Evolutionary conservation across 129 eudicot species (phyloP).

Genomic region (Pseudognaphalium luteoalbum): DNA sequence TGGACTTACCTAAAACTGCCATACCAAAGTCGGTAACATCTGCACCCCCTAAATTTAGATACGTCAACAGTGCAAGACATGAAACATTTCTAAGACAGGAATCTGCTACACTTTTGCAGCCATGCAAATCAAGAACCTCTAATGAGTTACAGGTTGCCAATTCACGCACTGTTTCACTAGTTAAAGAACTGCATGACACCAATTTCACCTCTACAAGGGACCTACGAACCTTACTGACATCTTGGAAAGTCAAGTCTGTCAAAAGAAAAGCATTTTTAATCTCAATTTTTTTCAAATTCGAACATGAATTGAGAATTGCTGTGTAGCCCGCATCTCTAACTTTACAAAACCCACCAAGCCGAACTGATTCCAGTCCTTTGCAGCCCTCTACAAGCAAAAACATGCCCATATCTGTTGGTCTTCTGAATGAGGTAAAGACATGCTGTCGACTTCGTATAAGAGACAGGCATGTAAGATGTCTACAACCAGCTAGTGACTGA

Average conservation of each 20-base stretch:
- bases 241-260: conserved; percentile 56
- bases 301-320: conserved; percentile 47
- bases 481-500: conserved; percentile 42
- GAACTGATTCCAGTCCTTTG: conserved; percentile 51
- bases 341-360: conserved; percentile 62
- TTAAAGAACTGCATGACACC: conserved; percentile 45
- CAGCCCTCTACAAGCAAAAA: conserved; percentile 65
- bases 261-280: conserved; percentile 41
- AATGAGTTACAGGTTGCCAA: conserved; percentile 39
- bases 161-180: conserved; percentile 50
- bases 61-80: conserved; percentile 32
- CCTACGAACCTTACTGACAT: conserved; percentile 38
- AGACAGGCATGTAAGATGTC: conserved; percentile 50
- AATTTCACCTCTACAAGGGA: conserved; percentile 55
- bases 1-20: conserved; percentile 44
- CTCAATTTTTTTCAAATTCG: conserved; percentile 52
- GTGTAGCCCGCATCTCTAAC: conserved; percentile 75
- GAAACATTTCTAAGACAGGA: conserved; percentile 45
- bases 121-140: conserved; percentile 48
- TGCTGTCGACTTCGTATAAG: conserved; percentile 43
- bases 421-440: conserved; percentile 31
- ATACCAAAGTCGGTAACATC: conserved; percentile 62
- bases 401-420: conserved; percentile 55
- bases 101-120: conserved; percentile 64
- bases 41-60: conserved; percentile 54